Evolutionary conservation across 306 rosid species (phyloP).

Genomic region (Prunus mira): DNA sequence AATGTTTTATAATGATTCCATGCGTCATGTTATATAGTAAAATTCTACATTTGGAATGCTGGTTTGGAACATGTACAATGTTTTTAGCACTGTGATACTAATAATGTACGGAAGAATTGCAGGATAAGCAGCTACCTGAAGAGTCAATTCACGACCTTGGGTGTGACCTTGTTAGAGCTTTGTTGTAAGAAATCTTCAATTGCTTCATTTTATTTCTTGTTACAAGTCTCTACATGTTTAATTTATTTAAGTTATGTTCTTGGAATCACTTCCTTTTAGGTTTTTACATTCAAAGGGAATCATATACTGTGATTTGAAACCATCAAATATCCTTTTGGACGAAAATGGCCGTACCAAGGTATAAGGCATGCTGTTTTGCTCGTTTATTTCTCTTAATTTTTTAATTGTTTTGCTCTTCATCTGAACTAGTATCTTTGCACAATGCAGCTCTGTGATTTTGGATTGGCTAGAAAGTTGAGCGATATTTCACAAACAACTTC

Average conservation of each 20-base stretch:
- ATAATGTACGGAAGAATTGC: constrained; percentile 36
- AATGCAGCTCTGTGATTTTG: constrained; percentile 94
- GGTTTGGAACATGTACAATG: not conserved
- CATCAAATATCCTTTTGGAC: constrained; percentile 84
- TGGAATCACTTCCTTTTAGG: constrained; percentile 39
- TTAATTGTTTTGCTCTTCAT: not conserved
- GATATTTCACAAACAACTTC: constrained; percentile 79
- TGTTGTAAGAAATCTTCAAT: constrained; percentile 55
- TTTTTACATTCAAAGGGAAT: constrained; percentile 88
- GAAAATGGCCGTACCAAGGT: constrained; percentile 95
- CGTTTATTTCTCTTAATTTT: not conserved
- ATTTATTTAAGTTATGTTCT: constrained; percentile 28
- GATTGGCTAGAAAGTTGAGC: constrained; percentile 82
- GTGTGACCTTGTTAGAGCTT: constrained; percentile 61
- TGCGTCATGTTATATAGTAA: not conserved
- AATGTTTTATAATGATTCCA: not conserved
- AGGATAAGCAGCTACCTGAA: constrained; percentile 90
- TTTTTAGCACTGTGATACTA: constrained; percentile 10
- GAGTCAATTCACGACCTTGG: constrained; percentile 86
- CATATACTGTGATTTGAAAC: constrained; percentile 91
- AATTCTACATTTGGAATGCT: not conserved
- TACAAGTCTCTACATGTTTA: not conserved
- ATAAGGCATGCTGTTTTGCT: not conserved
- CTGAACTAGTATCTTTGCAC: constrained; percentile 13
- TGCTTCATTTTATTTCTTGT: constrained; percentile 18